These are phyloP conservation scores for Paramarasmius palmivorus DNA, from an alignment of 1,284 basidiomycete genomes.

Conservation along the genomic window DNA sequence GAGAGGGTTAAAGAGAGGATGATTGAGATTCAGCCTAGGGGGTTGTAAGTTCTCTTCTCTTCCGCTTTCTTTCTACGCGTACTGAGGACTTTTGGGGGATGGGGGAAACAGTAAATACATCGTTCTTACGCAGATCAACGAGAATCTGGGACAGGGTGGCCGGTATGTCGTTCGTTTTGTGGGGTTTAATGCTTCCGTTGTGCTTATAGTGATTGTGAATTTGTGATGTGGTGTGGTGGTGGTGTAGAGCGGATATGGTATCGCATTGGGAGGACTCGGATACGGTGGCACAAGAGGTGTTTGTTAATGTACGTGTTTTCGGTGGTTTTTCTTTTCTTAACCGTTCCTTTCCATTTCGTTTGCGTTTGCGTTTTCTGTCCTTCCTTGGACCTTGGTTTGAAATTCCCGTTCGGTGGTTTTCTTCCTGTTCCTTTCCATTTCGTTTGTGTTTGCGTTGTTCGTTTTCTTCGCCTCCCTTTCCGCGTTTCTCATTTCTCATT, in stretches of 20 bases:
- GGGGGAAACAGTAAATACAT: constrained; percentile 81
- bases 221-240: no score
- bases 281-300: constrained; percentile 68
- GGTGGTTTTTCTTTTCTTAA: constrained; percentile 16
- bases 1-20: constrained; percentile 81
- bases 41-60: constrained; percentile 59
- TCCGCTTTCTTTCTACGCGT: background rate
- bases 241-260: constrained; percentile 58
- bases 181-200: no score
- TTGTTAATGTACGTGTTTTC: constrained; percentile 63
- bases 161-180: constrained; percentile 46
- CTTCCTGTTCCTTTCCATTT: no score
- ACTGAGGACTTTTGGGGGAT: no score
- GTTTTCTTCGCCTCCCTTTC: no score
- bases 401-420: no score
- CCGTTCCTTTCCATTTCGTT: no score
- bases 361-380: no score
- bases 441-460: no score
- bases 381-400: no score
- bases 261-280: constrained; percentile 80
- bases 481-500: no score
- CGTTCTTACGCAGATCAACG: constrained; percentile 78
- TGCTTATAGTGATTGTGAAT: constrained; percentile 10
- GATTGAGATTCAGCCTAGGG: constrained; percentile 75
- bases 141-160: constrained; percentile 79